Conservation (phyloP, 495 filamentous ascomycete genomes). For the Hypoxylon subgilvum region DNA sequence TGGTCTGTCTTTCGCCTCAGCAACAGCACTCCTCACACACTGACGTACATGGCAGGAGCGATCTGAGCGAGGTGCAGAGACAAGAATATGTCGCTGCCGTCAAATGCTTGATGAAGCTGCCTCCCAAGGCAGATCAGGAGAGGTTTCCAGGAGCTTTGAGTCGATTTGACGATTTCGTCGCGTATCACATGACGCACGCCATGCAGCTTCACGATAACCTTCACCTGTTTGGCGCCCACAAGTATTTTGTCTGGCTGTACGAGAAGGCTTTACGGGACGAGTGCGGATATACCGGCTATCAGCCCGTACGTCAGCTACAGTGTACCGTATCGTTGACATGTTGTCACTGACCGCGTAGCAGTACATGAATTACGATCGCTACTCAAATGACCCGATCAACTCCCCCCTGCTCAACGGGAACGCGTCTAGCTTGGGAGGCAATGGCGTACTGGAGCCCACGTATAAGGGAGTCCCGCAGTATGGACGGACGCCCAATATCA, state of each 20-base stretch:
- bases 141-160: constrained; percentile 57
- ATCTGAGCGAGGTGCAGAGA: constrained; percentile 42
- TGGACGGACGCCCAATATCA: constrained; percentile 39
- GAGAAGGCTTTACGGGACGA: constrained; percentile 72
- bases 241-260: constrained; percentile 68
- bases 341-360: constrained; percentile 21
- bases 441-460: constrained; percentile 45
- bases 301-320: constrained; percentile 42
- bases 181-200: constrained; percentile 53
- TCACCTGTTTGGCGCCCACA: constrained; percentile 71
- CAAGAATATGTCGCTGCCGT: constrained; percentile 57
- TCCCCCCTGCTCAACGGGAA: constrained; percentile 52
- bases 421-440: constrained; percentile 49
- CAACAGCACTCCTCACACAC: background rate
- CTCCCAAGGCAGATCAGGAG: constrained; percentile 46
- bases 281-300: constrained; percentile 68
- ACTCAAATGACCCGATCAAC: constrained; percentile 44
- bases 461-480: constrained; percentile 41
- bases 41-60: constrained; percentile 47
- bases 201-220: constrained; percentile 60
- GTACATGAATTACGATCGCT: constrained; percentile 56
- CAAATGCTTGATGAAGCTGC: constrained; percentile 53
- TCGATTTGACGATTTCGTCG: constrained; percentile 63
- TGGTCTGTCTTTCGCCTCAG: constrained; percentile 45
- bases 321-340: background rate